Conservation (phyloP, 2,329 filamentous ascomycete genomes). For the Ambrosiella beaveri region DNA sequence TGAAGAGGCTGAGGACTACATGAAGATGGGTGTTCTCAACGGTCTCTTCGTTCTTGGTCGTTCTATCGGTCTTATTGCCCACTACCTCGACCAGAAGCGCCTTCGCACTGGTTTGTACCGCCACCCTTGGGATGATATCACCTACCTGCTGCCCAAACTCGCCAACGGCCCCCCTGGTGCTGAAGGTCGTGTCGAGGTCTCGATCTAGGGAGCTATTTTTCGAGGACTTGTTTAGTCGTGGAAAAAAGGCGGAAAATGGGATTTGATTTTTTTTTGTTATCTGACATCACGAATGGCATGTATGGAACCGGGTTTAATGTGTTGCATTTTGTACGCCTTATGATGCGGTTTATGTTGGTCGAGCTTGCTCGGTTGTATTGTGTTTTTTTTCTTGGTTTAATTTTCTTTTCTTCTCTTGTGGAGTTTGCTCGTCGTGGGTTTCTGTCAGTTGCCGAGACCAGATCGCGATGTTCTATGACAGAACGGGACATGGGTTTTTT, state of each 20-base stretch:
- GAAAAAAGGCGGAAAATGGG: not conserved
- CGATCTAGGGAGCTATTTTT: constrained; percentile 35
- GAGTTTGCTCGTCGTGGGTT: constrained; percentile 2
- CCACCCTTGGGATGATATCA: constrained; percentile 98
- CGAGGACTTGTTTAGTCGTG: not conserved
- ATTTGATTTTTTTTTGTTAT: not conserved
- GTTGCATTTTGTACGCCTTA: constrained; percentile 1
- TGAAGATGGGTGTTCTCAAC: constrained; percentile 98
- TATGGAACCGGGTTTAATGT: constrained; percentile 11
- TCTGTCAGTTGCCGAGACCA: constrained; percentile 4
- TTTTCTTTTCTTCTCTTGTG: not conserved
- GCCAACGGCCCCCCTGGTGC: constrained; percentile 50
- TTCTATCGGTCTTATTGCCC: constrained; percentile 96
- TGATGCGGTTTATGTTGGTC: not conserved
- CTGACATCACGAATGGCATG: constrained; percentile 1
- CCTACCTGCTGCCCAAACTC: constrained; percentile 75
- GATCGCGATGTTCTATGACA: constrained; percentile 1
- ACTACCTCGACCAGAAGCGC: constrained; percentile 99
- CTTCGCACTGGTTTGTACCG: constrained; percentile 96
- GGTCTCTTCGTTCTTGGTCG: constrained; percentile 96
- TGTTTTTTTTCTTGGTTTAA: constrained; percentile 1
- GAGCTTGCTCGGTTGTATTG: constrained; percentile 3
- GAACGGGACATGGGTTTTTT: not conserved
- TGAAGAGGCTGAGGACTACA: constrained; percentile 97
- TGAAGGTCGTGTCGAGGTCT: constrained; percentile 81